Percentiles rank a stretch among this genome's conserved stretches.
These are phyloP conservation scores for Syzygium aromaticum DNA, from an alignment of 345 rosid genomes.

Conservation along the genomic window DNA sequence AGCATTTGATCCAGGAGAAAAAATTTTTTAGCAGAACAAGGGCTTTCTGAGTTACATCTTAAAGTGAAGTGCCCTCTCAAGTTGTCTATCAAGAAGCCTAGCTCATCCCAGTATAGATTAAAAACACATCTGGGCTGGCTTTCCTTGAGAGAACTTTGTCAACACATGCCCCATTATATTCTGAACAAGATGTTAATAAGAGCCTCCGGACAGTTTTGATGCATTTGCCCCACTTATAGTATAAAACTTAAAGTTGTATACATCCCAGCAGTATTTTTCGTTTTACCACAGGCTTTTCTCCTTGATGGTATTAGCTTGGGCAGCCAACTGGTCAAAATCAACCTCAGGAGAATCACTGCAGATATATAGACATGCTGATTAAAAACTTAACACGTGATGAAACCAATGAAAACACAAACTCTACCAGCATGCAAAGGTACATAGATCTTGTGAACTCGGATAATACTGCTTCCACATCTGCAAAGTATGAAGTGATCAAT, in stretches of 20 bases:
- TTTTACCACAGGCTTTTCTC: constrained; percentile 37
- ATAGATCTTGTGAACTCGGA: constrained; percentile 17
- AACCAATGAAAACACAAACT: background rate
- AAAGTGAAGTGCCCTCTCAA: background rate
- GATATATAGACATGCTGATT: background rate
- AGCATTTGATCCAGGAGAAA: background rate
- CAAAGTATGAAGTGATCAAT: constrained; percentile 28
- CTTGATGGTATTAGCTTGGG: constrained; percentile 15
- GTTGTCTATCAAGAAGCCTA: background rate
- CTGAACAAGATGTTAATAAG: background rate
- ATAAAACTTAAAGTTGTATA: background rate
- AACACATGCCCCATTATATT: background rate
- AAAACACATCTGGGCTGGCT: background rate
- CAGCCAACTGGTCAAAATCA: constrained; percentile 27
- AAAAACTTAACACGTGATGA: background rate
- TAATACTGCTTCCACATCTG: constrained; percentile 23
- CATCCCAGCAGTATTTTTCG: background rate
- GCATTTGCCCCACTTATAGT: background rate
- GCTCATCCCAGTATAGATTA: background rate
- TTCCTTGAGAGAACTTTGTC: background rate
- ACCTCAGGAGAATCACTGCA: constrained; percentile 26
- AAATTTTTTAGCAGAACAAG: background rate
- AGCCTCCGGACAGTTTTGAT: background rate
- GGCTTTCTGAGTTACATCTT: background rate
- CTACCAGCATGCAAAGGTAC: constrained; percentile 5